Conservation (phyloP, 1,284 basidiomycete species). For the Microbotryum intermedium region DNA sequence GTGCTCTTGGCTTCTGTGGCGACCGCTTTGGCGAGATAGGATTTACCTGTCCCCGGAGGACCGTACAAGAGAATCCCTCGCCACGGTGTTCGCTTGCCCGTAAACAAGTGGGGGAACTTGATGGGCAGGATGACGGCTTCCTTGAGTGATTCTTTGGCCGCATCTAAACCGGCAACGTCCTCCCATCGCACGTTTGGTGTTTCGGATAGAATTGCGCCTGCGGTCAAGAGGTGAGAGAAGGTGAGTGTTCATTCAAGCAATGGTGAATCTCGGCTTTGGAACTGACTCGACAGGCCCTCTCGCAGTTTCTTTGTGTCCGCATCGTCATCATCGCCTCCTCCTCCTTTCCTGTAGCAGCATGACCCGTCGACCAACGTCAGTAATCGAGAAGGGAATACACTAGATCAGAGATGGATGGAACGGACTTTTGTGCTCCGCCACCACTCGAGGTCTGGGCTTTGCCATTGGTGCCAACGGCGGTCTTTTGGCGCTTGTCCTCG, state of each 20-base stretch:
- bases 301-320: constrained; percentile 92
- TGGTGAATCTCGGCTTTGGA: neutral
- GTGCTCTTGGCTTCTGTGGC: constrained; percentile 98
- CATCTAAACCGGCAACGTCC: constrained; percentile 90
- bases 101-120: constrained; percentile 97
- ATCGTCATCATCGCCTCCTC: constrained; percentile 61
- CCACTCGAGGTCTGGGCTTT: constrained; percentile 52
- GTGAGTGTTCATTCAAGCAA: neutral
- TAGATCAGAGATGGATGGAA: constrained; percentile 2
- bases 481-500: constrained; percentile 55
- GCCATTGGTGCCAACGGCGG: constrained; percentile 68
- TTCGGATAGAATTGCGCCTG: constrained; percentile 78
- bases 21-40: constrained; percentile 92
- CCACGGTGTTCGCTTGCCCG: constrained; percentile 96
- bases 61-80: constrained; percentile 91
- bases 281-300: constrained; percentile 62
- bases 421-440: constrained; percentile 49
- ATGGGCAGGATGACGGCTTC: constrained; percentile 98
- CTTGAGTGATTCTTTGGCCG: constrained; percentile 90
- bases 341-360: constrained; percentile 32
- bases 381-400: constrained; percentile 6
- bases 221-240: no score
- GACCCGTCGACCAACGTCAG: neutral
- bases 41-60: constrained; percentile 91
- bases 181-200: constrained; percentile 97